phyloP scores from a whole-genome alignment of 2,329 filamentous ascomycete species.

The Trichoderma breve region DNA sequence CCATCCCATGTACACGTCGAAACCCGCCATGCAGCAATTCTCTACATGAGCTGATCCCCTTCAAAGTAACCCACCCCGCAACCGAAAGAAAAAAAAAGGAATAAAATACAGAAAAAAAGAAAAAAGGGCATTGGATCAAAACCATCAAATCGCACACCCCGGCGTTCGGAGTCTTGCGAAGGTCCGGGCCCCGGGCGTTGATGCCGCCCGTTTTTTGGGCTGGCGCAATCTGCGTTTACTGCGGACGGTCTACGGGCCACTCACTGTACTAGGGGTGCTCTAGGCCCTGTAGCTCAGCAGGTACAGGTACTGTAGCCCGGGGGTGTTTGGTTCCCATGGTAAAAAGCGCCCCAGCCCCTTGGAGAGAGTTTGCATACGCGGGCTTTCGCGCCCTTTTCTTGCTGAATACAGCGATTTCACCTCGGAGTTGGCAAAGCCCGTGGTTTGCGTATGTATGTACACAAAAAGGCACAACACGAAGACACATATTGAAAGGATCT shows the following conservation, averaged over 20 bases:
- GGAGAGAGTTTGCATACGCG: background rate
- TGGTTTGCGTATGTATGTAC: background rate
- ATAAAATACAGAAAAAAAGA: background rate
- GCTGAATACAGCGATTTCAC: background rate
- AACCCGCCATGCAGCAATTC: background rate
- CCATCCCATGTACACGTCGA: background rate
- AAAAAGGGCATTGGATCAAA: background rate
- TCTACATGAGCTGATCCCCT: background rate
- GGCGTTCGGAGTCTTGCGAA: conserved; percentile 17
- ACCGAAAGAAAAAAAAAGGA: background rate
- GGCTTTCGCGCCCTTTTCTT: background rate
- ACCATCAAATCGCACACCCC: background rate
- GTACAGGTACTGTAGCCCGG: background rate
- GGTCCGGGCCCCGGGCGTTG: background rate
- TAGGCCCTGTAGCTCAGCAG: background rate
- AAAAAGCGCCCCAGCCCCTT: background rate
- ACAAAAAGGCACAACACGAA: background rate
- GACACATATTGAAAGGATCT: background rate
- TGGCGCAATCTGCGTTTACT: background rate
- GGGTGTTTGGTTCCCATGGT: background rate
- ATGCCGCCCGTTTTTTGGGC: background rate
- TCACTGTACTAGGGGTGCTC: background rate
- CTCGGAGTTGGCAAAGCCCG: background rate
- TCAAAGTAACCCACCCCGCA: background rate
- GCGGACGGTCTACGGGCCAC: no score